Evolutionary conservation across 2,329 filamentous ascomycete species (phyloP), one percentile per base, ranked within the genome.

Genomic region (Neonectria magnoliae): DNA sequence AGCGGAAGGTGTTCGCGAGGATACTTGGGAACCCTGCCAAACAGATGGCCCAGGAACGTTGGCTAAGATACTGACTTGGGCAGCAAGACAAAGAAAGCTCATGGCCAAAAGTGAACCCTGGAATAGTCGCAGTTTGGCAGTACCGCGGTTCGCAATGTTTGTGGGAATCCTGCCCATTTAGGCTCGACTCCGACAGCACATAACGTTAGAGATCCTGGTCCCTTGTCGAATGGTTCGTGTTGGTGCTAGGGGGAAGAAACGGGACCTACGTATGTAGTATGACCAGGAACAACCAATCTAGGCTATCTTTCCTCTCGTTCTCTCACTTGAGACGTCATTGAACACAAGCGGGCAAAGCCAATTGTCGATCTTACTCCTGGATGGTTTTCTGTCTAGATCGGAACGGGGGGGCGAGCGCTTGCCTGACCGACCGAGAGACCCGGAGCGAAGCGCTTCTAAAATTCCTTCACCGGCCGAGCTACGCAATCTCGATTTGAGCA

Each of bases 401-500:
- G n/a, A 47, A 48, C 10, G 25, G 25, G 31, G 29, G 8, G 31
- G 10, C 31, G 36, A 22, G 48, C 14, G 50, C 50, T 36, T 54
- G 27, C 31, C 13, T 29, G 57, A 42, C 48, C 36, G 48, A 59
- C 25, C 25, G 25, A 25, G 25, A 42, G 47, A 44, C 29, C 47
- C 57, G 14, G 36, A n/a, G 36, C 36, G 2, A 31, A 10, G 31
- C 25, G 16, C n/a, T 48, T 60, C 31, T 44, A 16, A 54, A 60
- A 54, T 54, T 41, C 31, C 31, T 47, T 54, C 57, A 48, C 57
- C 41, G 42, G 50, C 50, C 50, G 57, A 54, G 50, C 50, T 50
- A 60, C 18, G 69, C 65, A 56, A 54, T 66, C 41, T 60, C 38
- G 54, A 60, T 64, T 44, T 14, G 25, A 56, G 18, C 31, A 18